Evolutionary conservation across 331 rosid species (phyloP).

Genomic region (Dryas integrifolia): DNA sequence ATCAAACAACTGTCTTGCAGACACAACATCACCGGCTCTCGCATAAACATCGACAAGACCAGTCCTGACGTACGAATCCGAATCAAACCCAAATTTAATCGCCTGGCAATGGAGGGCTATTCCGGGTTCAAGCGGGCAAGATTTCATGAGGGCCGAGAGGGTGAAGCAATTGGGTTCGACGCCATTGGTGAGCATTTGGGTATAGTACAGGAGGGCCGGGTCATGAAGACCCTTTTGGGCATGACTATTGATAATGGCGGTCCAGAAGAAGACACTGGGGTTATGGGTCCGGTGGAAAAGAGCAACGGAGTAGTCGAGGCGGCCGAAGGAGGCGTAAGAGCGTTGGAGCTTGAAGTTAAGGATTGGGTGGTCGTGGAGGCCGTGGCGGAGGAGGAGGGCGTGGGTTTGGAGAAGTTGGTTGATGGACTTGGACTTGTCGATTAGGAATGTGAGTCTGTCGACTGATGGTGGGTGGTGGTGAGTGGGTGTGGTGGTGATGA

Average conservation of each 20-base stretch:
- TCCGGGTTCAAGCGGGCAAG: constrained; percentile 38
- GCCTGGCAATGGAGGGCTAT: constrained; percentile 57
- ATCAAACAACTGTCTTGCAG: constrained; percentile 62
- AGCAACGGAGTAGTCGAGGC: constrained; percentile 60
- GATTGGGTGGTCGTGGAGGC: constrained; percentile 55
- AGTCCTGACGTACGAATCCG: constrained; percentile 63
- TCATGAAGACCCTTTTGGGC: constrained; percentile 44
- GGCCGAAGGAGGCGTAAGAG: constrained; percentile 61
- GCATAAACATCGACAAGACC: constrained; percentile 66
- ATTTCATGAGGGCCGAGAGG: constrained; percentile 58
- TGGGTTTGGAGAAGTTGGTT: constrained; percentile 61
- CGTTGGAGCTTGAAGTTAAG: constrained; percentile 88
- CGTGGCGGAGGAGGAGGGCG: constrained; percentile 61
- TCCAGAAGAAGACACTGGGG: constrained; percentile 60
- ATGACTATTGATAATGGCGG: constrained; percentile 61
- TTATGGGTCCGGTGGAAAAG: constrained; percentile 53
- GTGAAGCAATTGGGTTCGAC: constrained; percentile 73
- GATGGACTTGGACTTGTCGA: constrained; percentile 62
- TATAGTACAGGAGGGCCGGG: constrained; percentile 49
- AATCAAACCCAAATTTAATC: constrained; percentile 42
- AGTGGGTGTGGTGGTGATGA: constrained; percentile 11
- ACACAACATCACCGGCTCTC: constrained; percentile 50
- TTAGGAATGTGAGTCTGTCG: constrained; percentile 40
- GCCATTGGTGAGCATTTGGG: constrained; percentile 53
- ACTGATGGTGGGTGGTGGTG: constrained; percentile 31